Evolutionary conservation across 129 eudicot genomes (phyloP), one percentile per base, ranked within the genome.

Genomic region (Calendula officinalis): DNA sequence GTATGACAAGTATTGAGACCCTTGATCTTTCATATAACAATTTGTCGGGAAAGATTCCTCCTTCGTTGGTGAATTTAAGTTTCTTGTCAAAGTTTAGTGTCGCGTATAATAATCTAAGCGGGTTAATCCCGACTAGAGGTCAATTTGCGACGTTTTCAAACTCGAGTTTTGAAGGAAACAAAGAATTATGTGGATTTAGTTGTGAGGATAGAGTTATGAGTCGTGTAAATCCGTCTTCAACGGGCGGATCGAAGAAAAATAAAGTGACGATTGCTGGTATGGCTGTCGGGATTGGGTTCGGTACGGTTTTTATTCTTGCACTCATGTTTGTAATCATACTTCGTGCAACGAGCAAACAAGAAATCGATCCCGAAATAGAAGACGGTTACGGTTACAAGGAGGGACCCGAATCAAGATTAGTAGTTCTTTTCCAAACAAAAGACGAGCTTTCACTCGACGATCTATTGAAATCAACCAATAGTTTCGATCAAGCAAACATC

Each of bases 401-500:
- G 37, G 62, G 11, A 57, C 30, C 6, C 22, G 45, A 36, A 27
- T 17, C 62, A 13, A 34, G 27, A 13, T 38, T 57, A 57, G 62
- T 57, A 6, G 0, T 36, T 13, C 43, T 57, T 57, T 57, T 57
- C n/a, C 44, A 57, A 36, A 57, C 44, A n/a, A 57, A 57, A 38
- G 62, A 57, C 13, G 62, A 36, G 43, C 62, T 36, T 36, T 57
- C 45, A 13, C 62, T 57, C 9, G 11, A 57, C 13, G 62, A 36
- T 57, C 30, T 57, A 16, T 36, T 57, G 62, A 57, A 57, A 57
- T 57, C 62, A 36, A 57, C 62, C 32, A 36, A 57, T 30, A 57
- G 62, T 57, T 57, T 57, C 37, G 62, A 57, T 57, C 45, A 57
- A 57, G 62, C 62, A 57, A 57, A 57, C 32, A 57, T 57, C 13